Evolutionary conservation across 2,329 filamentous ascomycete species (phyloP).

Genomic region (Macroventuria anomochaeta): DNA sequence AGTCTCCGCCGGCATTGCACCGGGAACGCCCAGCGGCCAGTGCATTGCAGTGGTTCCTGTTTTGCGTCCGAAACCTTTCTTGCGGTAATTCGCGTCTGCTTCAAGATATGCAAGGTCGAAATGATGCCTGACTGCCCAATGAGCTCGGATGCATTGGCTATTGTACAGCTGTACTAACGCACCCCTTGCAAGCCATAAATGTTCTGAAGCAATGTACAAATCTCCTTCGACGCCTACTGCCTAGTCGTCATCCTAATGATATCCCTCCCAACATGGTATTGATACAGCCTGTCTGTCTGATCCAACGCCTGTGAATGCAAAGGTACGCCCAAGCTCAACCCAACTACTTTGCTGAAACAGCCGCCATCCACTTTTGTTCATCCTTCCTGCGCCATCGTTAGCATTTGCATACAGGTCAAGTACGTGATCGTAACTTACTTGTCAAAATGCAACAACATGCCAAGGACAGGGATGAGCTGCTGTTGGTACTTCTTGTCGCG

Average conservation of each 20-base stretch:
- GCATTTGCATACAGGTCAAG: neutral
- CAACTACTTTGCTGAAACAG: slow-evolving; percentile 62
- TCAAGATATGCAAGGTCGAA: neutral
- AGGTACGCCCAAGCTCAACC: slow-evolving; percentile 15
- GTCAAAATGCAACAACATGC: slow-evolving; percentile 78
- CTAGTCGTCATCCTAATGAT: neutral
- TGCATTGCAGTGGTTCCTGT: slow-evolving; percentile 7
- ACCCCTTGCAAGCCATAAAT: neutral
- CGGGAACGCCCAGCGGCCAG: slow-evolving; percentile 9
- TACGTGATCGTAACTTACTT: slow-evolving; percentile 58
- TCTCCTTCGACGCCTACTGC: neutral
- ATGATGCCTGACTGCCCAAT: neutral
- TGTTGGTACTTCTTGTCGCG: slow-evolving; percentile 77
- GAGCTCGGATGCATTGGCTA: neutral
- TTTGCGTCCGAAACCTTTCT: slow-evolving; percentile 2
- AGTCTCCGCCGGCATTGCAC: slow-evolving; percentile 2
- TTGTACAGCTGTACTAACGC: slow-evolving; percentile 4
- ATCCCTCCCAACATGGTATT: neutral
- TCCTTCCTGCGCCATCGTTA: slow-evolving; percentile 63
- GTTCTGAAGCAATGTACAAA: neutral
- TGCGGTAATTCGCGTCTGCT: neutral
- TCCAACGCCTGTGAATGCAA: slow-evolving; percentile 14
- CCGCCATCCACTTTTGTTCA: slow-evolving; percentile 85
- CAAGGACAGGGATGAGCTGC: slow-evolving; percentile 78
- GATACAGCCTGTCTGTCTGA: neutral